Conservation (phyloP, 2,329 filamentous ascomycete genomes). For the Sclerotinia sclerotiorum region DNA sequence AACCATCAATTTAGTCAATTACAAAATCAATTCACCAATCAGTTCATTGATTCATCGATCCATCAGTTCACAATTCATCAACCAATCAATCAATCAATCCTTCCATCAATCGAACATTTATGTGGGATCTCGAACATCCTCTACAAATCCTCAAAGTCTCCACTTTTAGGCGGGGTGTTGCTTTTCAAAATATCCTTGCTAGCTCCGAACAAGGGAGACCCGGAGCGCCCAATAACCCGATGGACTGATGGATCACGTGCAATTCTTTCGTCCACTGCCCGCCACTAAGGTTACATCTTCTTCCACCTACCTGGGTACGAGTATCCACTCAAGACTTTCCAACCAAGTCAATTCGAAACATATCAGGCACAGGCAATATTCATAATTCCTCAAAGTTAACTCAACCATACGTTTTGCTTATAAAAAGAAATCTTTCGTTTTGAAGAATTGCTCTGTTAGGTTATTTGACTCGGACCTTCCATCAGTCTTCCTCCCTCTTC, state of each 20-base stretch:
- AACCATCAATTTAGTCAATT: no score
- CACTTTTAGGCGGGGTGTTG: constrained; percentile 2
- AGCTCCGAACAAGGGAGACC: neutral
- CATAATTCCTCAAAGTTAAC: neutral
- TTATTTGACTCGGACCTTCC: neutral
- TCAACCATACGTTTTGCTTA: neutral
- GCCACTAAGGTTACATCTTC: neutral
- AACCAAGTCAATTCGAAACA: no score
- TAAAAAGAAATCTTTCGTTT: neutral
- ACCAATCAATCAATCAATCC: neutral
- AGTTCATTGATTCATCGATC: no score
- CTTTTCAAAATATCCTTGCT: neutral
- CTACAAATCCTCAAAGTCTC: neutral
- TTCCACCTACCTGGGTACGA: no score
- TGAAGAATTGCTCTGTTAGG: neutral
- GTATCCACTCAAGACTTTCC: neutral
- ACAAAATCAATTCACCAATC: no score
- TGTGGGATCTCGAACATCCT: constrained; percentile 4
- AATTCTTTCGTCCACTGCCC: neutral
- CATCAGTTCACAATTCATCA: no score
- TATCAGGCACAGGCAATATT: no score
- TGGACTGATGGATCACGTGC: neutral
- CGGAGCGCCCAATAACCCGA: neutral
- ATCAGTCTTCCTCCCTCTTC: neutral
- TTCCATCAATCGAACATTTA: constrained; percentile 1